Evolutionary conservation across 768 basidiomycete genomes (phyloP).

Genomic region (Lentinula sp.): DNA sequence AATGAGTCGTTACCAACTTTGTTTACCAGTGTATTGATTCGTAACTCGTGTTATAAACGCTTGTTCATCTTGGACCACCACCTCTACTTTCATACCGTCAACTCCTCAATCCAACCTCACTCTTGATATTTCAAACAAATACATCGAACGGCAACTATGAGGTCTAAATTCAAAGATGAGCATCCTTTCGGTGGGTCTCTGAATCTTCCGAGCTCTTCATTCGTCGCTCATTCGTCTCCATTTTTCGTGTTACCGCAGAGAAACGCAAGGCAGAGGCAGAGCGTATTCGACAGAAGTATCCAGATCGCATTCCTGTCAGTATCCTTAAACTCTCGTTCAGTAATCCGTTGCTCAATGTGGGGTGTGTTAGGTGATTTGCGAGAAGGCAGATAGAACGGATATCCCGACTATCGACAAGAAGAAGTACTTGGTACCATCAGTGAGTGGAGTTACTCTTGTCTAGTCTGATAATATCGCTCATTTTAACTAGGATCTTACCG

Average conservation of each 20-base stretch:
- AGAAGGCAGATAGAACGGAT: constrained; percentile 97
- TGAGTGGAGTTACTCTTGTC: constrained; percentile 30
- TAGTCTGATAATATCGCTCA: background rate
- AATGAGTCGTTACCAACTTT: background rate
- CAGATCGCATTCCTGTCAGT: constrained; percentile 94
- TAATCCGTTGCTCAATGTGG: background rate
- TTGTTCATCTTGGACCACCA: background rate
- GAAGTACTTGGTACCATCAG: constrained; percentile 99
- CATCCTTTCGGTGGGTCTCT: constrained; percentile 85
- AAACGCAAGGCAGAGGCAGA: constrained; percentile 99
- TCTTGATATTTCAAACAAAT: background rate
- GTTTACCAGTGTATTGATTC: background rate
- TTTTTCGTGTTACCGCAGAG: constrained; percentile 45
- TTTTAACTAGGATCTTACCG: constrained; percentile 75
- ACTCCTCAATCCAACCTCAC: background rate
- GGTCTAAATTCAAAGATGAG: constrained; percentile 98
- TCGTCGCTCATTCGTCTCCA: constrained; percentile 24
- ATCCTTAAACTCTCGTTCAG: background rate
- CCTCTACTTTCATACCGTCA: background rate
- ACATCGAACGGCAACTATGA: constrained; percentile 40
- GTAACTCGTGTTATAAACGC: constrained; percentile 1
- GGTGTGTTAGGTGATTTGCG: constrained; percentile 85
- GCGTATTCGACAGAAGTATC: constrained; percentile 97
- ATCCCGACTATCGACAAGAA: constrained; percentile 99
- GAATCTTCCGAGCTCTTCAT: constrained; percentile 15